Percentiles rank a stretch among this genome's conserved stretches.
phyloP scores from a whole-genome alignment of 2,329 filamentous ascomycete genomes.

The Biscogniauxia marginata region DNA sequence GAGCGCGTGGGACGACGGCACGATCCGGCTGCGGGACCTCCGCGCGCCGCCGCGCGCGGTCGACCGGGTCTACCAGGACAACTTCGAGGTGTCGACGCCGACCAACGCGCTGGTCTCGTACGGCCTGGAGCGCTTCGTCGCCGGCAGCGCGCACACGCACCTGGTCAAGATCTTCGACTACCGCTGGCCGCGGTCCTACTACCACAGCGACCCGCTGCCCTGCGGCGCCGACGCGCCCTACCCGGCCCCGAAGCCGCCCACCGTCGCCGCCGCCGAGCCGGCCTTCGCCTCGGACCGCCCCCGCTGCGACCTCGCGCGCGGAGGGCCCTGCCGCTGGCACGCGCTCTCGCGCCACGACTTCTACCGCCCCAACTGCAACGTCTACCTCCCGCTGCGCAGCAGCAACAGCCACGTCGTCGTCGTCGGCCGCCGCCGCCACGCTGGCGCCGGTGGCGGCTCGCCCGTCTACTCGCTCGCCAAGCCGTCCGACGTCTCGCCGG shows the following conservation, averaged over 20 bases:
- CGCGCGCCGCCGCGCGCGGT: conserved; percentile 48
- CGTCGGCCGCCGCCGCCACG: no score
- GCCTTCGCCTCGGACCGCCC: conserved; percentile 10
- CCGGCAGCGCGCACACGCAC: conserved; percentile 43
- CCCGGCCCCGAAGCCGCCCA: conserved; percentile 32
- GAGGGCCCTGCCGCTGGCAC: conserved; percentile 48
- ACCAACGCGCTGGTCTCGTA: conserved; percentile 49
- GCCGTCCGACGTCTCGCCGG: conserved; percentile 44
- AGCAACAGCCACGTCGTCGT: conserved; percentile 2
- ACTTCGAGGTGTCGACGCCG: conserved; percentile 46
- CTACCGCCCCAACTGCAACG: conserved; percentile 49
- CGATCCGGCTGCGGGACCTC: conserved; percentile 49
- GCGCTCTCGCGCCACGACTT: conserved; percentile 39
- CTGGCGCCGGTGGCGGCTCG: no score
- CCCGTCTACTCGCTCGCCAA: conserved; percentile 49
- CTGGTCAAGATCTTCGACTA: conserved; percentile 55
- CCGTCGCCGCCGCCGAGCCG: conserved; percentile 18
- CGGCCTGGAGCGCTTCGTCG: conserved; percentile 50
- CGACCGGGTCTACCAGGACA: conserved; percentile 52
- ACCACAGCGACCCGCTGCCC: conserved; percentile 47
- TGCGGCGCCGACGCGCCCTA: conserved; percentile 41
- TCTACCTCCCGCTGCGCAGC: conserved; percentile 39
- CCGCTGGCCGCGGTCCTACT: conserved; percentile 47
- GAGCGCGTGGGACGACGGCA: conserved; percentile 54
- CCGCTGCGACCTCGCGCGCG: conserved; percentile 36